Evolutionary conservation across 306 rosid genomes (phyloP).

Genomic region (Nissolia schottii): DNA sequence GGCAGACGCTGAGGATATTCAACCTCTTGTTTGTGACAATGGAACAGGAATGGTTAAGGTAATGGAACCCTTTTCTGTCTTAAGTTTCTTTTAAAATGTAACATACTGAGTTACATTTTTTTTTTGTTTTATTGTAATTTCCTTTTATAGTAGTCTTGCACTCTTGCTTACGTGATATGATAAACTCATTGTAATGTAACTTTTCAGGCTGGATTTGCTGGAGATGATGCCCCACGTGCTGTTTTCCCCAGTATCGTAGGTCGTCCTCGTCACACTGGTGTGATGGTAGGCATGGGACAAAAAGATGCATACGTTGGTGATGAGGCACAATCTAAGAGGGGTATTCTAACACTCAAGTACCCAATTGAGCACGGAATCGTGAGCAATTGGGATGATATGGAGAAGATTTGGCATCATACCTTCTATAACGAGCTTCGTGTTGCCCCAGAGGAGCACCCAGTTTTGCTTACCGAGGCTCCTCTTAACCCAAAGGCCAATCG

Average conservation of each 20-base stretch:
- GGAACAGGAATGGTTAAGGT: slow-evolving; percentile 99
- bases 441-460: slow-evolving; percentile 99
- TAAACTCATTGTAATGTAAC: background rate
- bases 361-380: slow-evolving; percentile 99
- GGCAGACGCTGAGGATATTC: slow-evolving; percentile 97
- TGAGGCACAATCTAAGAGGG: slow-evolving; percentile 97
- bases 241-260: slow-evolving; percentile 99
- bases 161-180: background rate
- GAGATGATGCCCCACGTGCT: slow-evolving; percentile 99
- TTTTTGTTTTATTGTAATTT: slow-evolving; percentile 2
- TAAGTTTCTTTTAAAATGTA: background rate
- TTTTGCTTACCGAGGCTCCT: slow-evolving; percentile 97
- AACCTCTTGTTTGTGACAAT: slow-evolving; percentile 98
- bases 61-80: background rate
- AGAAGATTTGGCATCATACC: slow-evolving; percentile 99
- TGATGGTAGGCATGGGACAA: slow-evolving; percentile 99
- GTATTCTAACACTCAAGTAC: slow-evolving; percentile 89
- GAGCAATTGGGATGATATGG: slow-evolving; percentile 99
- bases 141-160: background rate
- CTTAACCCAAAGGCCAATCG: slow-evolving; percentile 98
- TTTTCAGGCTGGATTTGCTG: slow-evolving; percentile 94
- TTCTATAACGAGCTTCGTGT: slow-evolving; percentile 98
- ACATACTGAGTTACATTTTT: background rate
- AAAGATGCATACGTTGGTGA: slow-evolving; percentile 99
- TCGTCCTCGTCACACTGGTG: slow-evolving; percentile 99